Evolutionary conservation across 805 yeast genomes (phyloP).

Genomic region (Teunomyces funiuensis): DNA sequence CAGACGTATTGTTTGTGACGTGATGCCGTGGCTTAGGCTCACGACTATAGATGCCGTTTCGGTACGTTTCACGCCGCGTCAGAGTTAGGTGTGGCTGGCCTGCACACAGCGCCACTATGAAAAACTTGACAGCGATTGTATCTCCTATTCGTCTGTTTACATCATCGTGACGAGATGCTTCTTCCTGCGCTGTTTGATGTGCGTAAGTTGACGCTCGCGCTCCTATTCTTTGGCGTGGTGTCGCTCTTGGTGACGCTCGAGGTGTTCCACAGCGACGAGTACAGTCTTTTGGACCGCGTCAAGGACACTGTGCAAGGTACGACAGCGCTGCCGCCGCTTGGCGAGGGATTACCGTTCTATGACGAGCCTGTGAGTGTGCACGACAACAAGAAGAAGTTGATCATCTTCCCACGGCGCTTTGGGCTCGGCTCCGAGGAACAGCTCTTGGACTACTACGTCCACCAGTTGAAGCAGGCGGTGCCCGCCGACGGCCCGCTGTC

Average conservation of each 20-base stretch:
- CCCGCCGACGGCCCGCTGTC: not conserved
- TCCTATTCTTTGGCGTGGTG: not conserved
- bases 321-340: not conserved
- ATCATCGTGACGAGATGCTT: no score
- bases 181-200: conserved; percentile 2
- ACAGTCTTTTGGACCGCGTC: conserved; percentile 1
- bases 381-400: conserved; percentile 5
- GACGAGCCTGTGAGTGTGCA: not conserved
- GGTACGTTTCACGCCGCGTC: no score
- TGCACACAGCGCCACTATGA: no score
- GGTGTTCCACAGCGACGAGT: not conserved
- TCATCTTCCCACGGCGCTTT: conserved; percentile 3
- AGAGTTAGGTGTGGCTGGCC: no score
- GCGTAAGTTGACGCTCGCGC: conserved; percentile 1
- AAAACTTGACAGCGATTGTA: no score
- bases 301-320: not conserved
- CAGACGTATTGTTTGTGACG: no score
- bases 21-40: no score
- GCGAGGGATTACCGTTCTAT: not conserved
- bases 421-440: not conserved
- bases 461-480: not conserved
- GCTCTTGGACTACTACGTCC: conserved; percentile 3
- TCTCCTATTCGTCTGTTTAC: no score
- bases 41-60: no score
- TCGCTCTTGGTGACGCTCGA: not conserved